Base-by-base conservation (phyloP, 2,329 filamentous ascomycete species). In the Colletotrichum liaoningense region DNA sequence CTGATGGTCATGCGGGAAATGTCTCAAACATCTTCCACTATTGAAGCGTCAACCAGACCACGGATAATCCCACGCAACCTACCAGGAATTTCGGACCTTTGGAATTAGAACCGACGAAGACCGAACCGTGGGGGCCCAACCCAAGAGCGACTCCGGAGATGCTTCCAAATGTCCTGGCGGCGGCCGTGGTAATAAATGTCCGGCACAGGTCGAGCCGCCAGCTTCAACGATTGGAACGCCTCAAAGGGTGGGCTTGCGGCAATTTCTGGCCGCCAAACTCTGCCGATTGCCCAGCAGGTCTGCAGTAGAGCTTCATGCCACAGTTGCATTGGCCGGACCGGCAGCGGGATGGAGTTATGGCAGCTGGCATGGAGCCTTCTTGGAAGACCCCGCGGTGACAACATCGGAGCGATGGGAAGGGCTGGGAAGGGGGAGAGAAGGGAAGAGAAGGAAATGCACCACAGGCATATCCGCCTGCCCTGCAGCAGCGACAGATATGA, bases 191-290 rank as follows among this genome's bases (percentile, higher is more conserved):
- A 73, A 65, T 64, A 65, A 52, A 65, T 62, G 66, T n/a, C 65
- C 59, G 62, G 54, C 55, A 59, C 19, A 46, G 65, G 58, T 35
- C 26, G 56, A 49, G 66, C 66, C 52, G 46, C 54, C 28, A 63
- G 55, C 67, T 57, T 28, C 67, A 66, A 57, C 71, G 71, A 73
- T 73, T 73, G 71, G 71, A 66, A 73, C 71, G 71, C 71, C 60
- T 73, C 70, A 56, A 58, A 30, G 6, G 35, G 71, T 73, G 71
- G 71, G 56, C 71, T 66, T 73, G 71, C 67, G 71, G 67, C 71
- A 73, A 73, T 71, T 73, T 71, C 55, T 66, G 67, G 49, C 54
- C 67, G 62, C 54, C 46, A 70, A 69, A 70, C 60, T 64, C 54
- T 73, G 70, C 56, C 46, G 49, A 33, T 70, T 73, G 60, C 60